Evolutionary conservation across 2,329 filamentous ascomycete species (phyloP).

Genomic region (Calonectria henricotiae): DNA sequence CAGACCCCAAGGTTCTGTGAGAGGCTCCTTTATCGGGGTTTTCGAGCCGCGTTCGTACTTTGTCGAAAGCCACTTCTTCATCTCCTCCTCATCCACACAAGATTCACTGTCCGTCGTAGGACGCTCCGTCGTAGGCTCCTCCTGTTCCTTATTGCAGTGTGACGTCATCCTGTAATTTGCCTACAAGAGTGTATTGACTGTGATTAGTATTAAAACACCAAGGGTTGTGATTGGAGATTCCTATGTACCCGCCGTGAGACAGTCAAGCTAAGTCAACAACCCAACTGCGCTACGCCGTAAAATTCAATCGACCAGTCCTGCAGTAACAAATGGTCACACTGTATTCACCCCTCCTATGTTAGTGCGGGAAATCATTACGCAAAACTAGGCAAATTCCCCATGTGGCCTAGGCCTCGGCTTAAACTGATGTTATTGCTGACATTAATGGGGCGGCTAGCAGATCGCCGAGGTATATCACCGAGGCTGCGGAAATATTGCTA

Average conservation of each 20-base stretch:
- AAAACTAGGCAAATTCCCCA: no score
- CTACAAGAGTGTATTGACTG: slow-evolving; percentile 20
- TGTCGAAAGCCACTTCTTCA: slow-evolving; percentile 29
- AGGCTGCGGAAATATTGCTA: neutral
- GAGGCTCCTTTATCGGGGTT: slow-evolving; percentile 25
- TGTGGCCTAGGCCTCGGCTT: no score
- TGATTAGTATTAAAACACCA: neutral
- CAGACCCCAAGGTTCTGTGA: slow-evolving; percentile 27
- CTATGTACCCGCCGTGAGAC: no score
- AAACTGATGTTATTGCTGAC: no score
- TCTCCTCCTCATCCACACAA: slow-evolving; percentile 24
- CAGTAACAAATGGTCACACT: no score
- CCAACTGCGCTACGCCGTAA: no score
- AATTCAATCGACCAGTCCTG: no score
- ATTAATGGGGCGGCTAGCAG: no score
- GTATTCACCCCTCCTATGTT: no score
- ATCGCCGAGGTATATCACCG: neutral
- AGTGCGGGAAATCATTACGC: no score
- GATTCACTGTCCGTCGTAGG: slow-evolving; percentile 13
- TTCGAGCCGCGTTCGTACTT: slow-evolving; percentile 27
- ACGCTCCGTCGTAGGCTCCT: slow-evolving; percentile 17
- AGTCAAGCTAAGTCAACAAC: no score
- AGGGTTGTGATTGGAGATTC: no score
- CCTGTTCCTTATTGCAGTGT: slow-evolving; percentile 21
- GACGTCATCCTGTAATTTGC: slow-evolving; percentile 12